Percentiles rank a stretch among this genome's conserved stretches.
These are phyloP conservation scores for Dactylellina leptospora DNA, from an alignment of 2,329 filamentous ascomycete species.

Conservation along the genomic window DNA sequence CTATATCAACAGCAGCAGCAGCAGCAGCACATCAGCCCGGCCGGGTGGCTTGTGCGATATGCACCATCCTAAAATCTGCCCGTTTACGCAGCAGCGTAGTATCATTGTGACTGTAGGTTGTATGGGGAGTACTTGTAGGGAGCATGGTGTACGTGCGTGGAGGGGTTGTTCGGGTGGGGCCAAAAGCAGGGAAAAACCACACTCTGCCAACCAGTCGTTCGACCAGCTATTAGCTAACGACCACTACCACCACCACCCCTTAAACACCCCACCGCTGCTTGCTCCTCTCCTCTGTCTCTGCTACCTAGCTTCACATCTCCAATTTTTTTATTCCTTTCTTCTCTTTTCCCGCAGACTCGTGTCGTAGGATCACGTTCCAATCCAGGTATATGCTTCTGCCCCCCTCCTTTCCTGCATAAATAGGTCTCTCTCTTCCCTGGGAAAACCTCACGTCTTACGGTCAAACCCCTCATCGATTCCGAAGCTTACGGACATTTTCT, in stretches of 20 bases:
- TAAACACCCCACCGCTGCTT: slow-evolving; percentile 52
- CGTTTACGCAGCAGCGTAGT: slow-evolving; percentile 2
- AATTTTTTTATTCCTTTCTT: background rate
- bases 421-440: slow-evolving; percentile 33
- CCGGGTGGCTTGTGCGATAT: slow-evolving; percentile 19
- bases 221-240: slow-evolving; percentile 50
- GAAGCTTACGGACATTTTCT: slow-evolving; percentile 28
- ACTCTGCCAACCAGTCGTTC: slow-evolving; percentile 39
- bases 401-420: slow-evolving; percentile 28
- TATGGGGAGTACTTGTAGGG: too few relatives aligned
- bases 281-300: slow-evolving; percentile 4
- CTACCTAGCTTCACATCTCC: background rate
- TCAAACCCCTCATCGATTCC: slow-evolving; percentile 32
- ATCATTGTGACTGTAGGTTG: slow-evolving; percentile 1
- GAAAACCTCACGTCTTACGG: slow-evolving; percentile 20
- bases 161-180: slow-evolving; percentile 27
- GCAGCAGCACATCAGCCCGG: slow-evolving; percentile 2
- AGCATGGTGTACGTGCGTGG: background rate
- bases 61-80: slow-evolving; percentile 51
- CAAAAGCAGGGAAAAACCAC: slow-evolving; percentile 41
- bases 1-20: background rate
- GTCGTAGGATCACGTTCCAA: slow-evolving; percentile 48
- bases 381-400: slow-evolving; percentile 17
- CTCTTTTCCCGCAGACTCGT: slow-evolving; percentile 40
- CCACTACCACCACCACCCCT: slow-evolving; percentile 35